phyloP scores from a whole-genome alignment of 495 filamentous ascomycete genomes.

The Cairneyella variabilis region DNA sequence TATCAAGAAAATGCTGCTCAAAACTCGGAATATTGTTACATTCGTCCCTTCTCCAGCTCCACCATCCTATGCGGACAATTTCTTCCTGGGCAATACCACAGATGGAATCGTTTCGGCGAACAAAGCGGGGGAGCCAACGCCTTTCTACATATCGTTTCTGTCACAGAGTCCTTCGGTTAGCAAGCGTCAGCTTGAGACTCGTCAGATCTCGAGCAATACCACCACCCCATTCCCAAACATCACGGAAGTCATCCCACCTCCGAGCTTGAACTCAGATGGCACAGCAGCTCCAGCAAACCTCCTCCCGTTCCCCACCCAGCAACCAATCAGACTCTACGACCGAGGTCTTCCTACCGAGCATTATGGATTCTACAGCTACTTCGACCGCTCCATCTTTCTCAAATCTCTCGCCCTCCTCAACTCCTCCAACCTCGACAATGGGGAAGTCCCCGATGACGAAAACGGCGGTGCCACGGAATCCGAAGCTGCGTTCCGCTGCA shows the following conservation, averaged over 20 bases:
- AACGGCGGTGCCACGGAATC: conserved; percentile 59
- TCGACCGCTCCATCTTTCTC: conserved; percentile 81
- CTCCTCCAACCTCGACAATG: conserved; percentile 27
- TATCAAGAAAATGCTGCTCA: conserved; percentile 26
- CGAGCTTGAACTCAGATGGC: conserved; percentile 58
- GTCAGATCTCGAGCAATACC: conserved; percentile 10
- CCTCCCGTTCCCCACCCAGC: conserved; percentile 61
- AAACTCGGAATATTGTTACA: conserved; percentile 24
- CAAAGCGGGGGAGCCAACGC: conserved; percentile 63
- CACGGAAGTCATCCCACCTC: conserved; percentile 53
- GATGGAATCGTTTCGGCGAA: conserved; percentile 58
- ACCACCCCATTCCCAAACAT: conserved; percentile 42
- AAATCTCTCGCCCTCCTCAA: conserved; percentile 45
- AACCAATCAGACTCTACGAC: conserved; percentile 84
- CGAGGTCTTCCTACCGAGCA: conserved; percentile 75
- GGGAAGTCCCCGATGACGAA: conserved; percentile 46
- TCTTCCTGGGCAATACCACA: conserved; percentile 79
- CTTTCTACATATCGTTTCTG: conserved; percentile 61
- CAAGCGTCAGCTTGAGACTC: conserved; percentile 6
- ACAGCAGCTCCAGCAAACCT: conserved; percentile 69
- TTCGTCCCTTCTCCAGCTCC: conserved; percentile 59
- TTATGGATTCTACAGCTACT: conserved; percentile 93
- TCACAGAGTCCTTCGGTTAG: conserved; percentile 11
- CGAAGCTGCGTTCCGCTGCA: conserved; percentile 66
- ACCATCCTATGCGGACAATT: conserved; percentile 63